A percentile compares a stretch with the other conserved stretches of the same genome.
Evolutionary conservation across 768 basidiomycete genomes (phyloP).

Genomic region (Auricularia heimuer): DNA sequence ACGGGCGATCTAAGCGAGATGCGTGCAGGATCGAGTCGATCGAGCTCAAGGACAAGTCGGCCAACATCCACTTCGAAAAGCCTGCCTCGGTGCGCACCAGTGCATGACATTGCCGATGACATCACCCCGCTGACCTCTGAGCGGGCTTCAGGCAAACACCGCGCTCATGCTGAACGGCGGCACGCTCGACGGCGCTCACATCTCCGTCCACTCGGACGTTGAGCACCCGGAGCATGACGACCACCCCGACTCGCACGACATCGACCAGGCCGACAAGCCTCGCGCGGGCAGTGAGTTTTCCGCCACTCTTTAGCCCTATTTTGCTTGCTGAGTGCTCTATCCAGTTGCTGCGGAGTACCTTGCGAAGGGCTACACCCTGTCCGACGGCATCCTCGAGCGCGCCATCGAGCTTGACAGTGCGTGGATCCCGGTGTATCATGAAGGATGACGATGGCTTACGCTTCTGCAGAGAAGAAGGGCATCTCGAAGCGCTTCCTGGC

Average conservation of each 20-base stretch:
- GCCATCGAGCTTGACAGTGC: constrained; percentile 66
- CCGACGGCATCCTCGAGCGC: constrained; percentile 65
- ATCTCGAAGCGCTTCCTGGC: constrained; percentile 78
- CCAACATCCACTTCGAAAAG: constrained; percentile 80
- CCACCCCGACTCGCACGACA: constrained; percentile 23
- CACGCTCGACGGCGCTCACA: constrained; percentile 56
- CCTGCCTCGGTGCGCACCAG: constrained; percentile 46
- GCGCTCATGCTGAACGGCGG: constrained; percentile 51
- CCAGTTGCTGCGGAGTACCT: constrained; percentile 89
- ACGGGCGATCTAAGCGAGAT: constrained; percentile 9
- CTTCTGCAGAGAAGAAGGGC: constrained; percentile 47
- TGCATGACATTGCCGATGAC: too few species aligned
- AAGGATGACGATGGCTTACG: too few species aligned
- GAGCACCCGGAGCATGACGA: constrained; percentile 39
- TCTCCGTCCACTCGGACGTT: constrained; percentile 62
- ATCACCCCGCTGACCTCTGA: background rate
- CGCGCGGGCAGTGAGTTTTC: constrained; percentile 59
- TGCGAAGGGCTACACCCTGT: constrained; percentile 76
- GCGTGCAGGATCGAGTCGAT: constrained; percentile 52
- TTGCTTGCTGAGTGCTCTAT: background rate
- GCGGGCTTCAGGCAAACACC: background rate
- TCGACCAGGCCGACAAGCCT: constrained; percentile 88
- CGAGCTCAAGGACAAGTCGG: constrained; percentile 43
- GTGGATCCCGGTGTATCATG: too few species aligned
- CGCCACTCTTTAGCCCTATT: background rate